Conservation (phyloP, 2,329 filamentous ascomycete genomes). For the Curvularia sp. region DNA sequence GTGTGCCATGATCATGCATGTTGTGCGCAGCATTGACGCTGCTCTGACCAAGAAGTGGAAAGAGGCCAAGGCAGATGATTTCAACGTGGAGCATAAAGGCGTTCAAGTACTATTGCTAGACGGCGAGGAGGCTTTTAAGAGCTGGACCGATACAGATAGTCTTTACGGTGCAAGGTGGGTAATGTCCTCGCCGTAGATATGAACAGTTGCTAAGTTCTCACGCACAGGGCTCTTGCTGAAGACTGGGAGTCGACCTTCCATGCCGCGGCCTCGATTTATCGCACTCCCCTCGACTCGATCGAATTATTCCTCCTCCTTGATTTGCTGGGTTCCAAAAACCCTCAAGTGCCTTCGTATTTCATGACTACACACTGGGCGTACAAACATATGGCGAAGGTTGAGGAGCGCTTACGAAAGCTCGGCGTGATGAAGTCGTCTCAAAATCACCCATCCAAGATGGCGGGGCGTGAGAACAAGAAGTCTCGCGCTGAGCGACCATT, state of each 20-base stretch:
- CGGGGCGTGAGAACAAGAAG: constrained; percentile 39
- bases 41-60: constrained; percentile 88
- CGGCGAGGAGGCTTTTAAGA: constrained; percentile 88
- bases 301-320: constrained; percentile 90
- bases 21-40: constrained; percentile 79
- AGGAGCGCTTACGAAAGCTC: constrained; percentile 74
- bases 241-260: constrained; percentile 79
- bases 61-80: constrained; percentile 57
- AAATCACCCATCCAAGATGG: constrained; percentile 56
- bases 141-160: constrained; percentile 83
- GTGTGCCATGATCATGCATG: constrained; percentile 91
- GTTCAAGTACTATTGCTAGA: constrained; percentile 91
- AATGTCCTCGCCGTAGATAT: background rate
- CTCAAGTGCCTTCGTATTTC: constrained; percentile 85
- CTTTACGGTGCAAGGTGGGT: constrained; percentile 83
- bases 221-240: constrained; percentile 73
- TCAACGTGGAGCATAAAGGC: constrained; percentile 73
- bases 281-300: constrained; percentile 79
- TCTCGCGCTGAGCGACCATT: constrained; percentile 59
- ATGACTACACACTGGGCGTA: constrained; percentile 95
- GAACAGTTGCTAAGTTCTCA: background rate
- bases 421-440: constrained; percentile 70
- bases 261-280: constrained; percentile 74
- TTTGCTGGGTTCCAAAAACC: constrained; percentile 75
- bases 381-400: constrained; percentile 74